Evolutionary conservation across 805 yeast genomes (phyloP).

Genomic region (Priceomyces medius): DNA sequence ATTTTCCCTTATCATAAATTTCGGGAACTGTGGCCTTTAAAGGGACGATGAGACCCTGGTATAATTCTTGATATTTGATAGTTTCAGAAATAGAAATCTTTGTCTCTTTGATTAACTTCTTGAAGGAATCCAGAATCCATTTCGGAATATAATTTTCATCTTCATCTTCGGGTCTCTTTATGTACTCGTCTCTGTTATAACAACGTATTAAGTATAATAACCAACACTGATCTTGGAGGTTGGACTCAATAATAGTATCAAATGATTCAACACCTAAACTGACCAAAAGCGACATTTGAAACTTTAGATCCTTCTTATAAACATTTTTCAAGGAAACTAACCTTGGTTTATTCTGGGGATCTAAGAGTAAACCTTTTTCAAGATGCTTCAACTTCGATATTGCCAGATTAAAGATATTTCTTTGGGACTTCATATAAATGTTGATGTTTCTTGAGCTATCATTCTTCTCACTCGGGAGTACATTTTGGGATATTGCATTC

Average conservation of each 20-base stretch:
- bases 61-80: slow-evolving; percentile 50
- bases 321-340: slow-evolving; percentile 57
- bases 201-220: slow-evolving; percentile 64
- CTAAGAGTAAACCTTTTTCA: slow-evolving; percentile 47
- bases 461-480: slow-evolving; percentile 17
- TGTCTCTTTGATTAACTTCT: slow-evolving; percentile 32
- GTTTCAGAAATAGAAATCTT: slow-evolving; percentile 53
- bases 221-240: slow-evolving; percentile 57
- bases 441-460: slow-evolving; percentile 29
- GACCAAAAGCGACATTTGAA: slow-evolving; percentile 53
- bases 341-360: slow-evolving; percentile 37
- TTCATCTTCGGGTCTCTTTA: slow-evolving; percentile 26
- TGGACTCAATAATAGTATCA: slow-evolving; percentile 48
- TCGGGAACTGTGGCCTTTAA: slow-evolving; percentile 53
- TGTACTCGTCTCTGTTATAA: slow-evolving; percentile 41
- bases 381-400: slow-evolving; percentile 43
- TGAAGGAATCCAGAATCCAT: slow-evolving; percentile 47
- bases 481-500: slow-evolving; percentile 30
- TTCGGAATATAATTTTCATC: slow-evolving; percentile 46
- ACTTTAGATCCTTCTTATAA: slow-evolving; percentile 53
- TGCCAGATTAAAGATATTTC: slow-evolving; percentile 42
- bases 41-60: slow-evolving; percentile 52
- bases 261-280: slow-evolving; percentile 57
- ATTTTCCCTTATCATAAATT: slow-evolving; percentile 49
- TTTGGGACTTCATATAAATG: slow-evolving; percentile 51